Evolutionary conservation across 352 stramenopile species (phyloP).

Genomic region (Pythium diclinum): DNA sequence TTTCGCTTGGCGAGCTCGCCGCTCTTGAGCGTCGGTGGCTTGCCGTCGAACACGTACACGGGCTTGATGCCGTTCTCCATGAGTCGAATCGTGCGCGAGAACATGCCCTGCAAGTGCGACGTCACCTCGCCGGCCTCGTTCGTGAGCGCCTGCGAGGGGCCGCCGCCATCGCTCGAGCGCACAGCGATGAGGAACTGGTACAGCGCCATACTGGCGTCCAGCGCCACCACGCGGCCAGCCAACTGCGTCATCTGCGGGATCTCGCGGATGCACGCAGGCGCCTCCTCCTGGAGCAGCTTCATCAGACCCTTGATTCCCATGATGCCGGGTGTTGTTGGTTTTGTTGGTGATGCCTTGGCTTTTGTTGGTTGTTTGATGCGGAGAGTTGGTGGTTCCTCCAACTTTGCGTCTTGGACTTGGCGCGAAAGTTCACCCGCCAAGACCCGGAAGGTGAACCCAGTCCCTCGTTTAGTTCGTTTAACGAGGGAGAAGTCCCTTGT

Average conservation of each 20-base stretch:
- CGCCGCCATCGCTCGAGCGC: constrained; percentile 79
- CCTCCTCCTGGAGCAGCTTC: constrained; percentile 98
- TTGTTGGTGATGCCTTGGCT: constrained; percentile 1
- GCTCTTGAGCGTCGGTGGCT: constrained; percentile 96
- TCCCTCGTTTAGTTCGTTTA: background rate
- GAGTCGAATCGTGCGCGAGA: constrained; percentile 98
- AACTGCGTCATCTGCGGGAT: constrained; percentile 92
- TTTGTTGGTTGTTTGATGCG: constrained; percentile 6
- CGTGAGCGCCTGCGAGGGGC: constrained; percentile 92
- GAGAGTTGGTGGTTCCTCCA: constrained; percentile 1
- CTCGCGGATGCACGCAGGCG: constrained; percentile 94
- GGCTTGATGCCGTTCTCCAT: constrained; percentile 97
- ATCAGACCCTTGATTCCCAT: constrained; percentile 99
- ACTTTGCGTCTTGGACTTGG: background rate
- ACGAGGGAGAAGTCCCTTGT: background rate
- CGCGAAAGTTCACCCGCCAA: background rate
- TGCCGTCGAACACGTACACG: constrained; percentile 99
- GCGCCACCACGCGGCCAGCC: constrained; percentile 95
- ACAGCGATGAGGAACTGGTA: constrained; percentile 98
- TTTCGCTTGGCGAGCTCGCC: constrained; percentile 95
- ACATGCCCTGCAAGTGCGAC: constrained; percentile 93
- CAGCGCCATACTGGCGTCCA: constrained; percentile 99
- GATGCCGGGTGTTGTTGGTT: background rate
- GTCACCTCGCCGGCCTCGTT: constrained; percentile 97
- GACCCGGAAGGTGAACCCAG: background rate